phyloP scores from a whole-genome alignment of 1,284 basidiomycete genomes.

The Leccinum solheimii region DNA sequence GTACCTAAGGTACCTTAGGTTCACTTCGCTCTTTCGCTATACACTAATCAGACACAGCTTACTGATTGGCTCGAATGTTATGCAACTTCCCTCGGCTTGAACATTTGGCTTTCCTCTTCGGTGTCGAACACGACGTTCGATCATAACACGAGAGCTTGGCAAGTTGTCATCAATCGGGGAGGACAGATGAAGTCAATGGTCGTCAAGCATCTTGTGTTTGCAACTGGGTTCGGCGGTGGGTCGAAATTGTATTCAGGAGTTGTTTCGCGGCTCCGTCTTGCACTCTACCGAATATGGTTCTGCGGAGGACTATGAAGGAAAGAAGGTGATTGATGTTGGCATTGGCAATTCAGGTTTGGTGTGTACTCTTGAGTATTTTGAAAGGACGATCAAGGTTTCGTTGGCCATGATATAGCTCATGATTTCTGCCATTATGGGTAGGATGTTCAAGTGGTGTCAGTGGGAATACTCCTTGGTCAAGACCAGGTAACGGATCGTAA shows the following conservation, averaged over 20 bases:
- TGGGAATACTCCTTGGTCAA: too few relatives aligned
- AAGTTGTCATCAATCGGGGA: conserved; percentile 28
- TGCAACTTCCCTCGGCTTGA: conserved; percentile 45
- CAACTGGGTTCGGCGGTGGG: conserved; percentile 37
- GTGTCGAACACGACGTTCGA: conserved; percentile 38
- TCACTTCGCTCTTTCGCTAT: too few relatives aligned
- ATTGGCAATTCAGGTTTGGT: conserved; percentile 28
- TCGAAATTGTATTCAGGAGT: conserved; percentile 15
- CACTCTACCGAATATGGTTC: conserved; percentile 42
- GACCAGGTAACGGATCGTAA: too few relatives aligned
- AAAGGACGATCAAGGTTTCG: background rate
- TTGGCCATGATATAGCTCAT: conserved; percentile 32
- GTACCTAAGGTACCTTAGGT: conserved; percentile 15
- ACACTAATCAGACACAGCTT: conserved; percentile 36
- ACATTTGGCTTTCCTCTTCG: conserved; percentile 52
- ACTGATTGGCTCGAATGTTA: conserved; percentile 59
- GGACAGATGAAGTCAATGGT: conserved; percentile 21
- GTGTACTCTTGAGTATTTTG: background rate
- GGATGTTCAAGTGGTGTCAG: too few relatives aligned
- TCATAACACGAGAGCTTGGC: conserved; percentile 35
- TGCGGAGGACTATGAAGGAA: conserved; percentile 31
- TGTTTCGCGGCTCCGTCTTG: conserved; percentile 24
- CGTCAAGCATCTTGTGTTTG: conserved; percentile 40
- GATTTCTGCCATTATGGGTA: conserved; percentile 16
- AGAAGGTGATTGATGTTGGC: conserved; percentile 20